Evolutionary conservation across 2,329 filamentous ascomycete genomes (phyloP).

Genomic region (Pseudogymnoascus sp.): DNA sequence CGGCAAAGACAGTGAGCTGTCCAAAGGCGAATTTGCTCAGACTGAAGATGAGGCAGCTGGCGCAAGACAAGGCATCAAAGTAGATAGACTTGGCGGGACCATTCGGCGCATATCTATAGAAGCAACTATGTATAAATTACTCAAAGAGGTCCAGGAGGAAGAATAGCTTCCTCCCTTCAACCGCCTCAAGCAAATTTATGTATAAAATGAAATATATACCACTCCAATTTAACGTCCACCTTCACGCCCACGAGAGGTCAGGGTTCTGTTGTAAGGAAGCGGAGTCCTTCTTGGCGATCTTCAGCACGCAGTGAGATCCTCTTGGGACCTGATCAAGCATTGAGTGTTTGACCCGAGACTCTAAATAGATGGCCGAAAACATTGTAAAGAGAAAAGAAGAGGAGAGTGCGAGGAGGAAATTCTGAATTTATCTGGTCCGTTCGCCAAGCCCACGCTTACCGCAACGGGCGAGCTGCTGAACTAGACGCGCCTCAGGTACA

Average conservation of each 20-base stretch:
- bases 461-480: background rate
- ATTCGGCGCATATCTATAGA: background rate
- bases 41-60: slow-evolving; percentile 71
- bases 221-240: slow-evolving; percentile 44
- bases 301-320: slow-evolving; percentile 90
- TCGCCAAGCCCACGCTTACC: slow-evolving; percentile 2
- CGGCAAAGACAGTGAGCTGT: slow-evolving; percentile 71
- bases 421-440: background rate
- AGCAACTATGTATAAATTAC: background rate
- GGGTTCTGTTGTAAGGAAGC: slow-evolving; percentile 65
- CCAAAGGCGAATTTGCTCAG: slow-evolving; percentile 72
- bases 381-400: slow-evolving; percentile 53
- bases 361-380: slow-evolving; percentile 92
- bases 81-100: background rate
- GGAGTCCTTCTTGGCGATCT: slow-evolving; percentile 83
- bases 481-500: background rate
- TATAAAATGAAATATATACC: slow-evolving; percentile 30
- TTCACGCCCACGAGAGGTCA: slow-evolving; percentile 46
- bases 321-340: slow-evolving; percentile 84
- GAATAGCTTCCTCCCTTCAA: background rate
- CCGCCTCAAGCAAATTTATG: background rate
- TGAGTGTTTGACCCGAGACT: slow-evolving; percentile 96
- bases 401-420: background rate
- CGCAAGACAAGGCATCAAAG: slow-evolving; percentile 23
- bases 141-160: background rate